These are phyloP conservation scores for Oryza officinalis DNA, from an alignment of 176 grass and related monocot species.

Conservation along the genomic window DNA sequence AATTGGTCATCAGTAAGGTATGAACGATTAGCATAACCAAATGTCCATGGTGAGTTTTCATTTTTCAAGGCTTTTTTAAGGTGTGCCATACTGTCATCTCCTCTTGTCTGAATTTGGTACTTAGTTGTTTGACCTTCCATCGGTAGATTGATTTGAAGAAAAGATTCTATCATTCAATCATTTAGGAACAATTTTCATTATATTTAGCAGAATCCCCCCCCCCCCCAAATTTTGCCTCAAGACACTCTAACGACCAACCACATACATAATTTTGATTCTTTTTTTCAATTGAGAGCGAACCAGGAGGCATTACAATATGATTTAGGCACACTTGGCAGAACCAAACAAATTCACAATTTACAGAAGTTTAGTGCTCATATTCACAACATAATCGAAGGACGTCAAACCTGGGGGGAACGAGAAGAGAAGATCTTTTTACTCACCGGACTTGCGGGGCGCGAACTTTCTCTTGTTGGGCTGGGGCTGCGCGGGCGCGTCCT, in stretches of 20 bases:
- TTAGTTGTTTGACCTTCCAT: background rate
- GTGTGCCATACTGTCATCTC: background rate
- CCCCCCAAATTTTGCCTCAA: background rate
- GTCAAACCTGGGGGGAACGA: too few species aligned
- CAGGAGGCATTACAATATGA: background rate
- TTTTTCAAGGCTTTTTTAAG: background rate
- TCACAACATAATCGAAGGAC: background rate
- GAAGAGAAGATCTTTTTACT: background rate
- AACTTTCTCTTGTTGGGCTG: constrained; percentile 96
- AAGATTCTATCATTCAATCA: background rate
- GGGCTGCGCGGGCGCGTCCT: constrained; percentile 88
- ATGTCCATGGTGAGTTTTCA: background rate
- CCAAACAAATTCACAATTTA: background rate
- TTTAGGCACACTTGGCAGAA: background rate
- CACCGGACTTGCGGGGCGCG: constrained; percentile 80
- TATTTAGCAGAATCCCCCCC: background rate
- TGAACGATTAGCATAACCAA: background rate
- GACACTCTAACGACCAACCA: background rate
- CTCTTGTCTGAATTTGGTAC: background rate
- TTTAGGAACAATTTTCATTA: background rate
- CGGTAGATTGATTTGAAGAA: background rate
- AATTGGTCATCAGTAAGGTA: background rate
- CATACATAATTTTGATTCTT: background rate
- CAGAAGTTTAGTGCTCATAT: background rate
- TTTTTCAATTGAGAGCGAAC: background rate